Evolutionary conservation across 306 rosid genomes (phyloP).

Genomic region (Gillenia trifoliata): DNA sequence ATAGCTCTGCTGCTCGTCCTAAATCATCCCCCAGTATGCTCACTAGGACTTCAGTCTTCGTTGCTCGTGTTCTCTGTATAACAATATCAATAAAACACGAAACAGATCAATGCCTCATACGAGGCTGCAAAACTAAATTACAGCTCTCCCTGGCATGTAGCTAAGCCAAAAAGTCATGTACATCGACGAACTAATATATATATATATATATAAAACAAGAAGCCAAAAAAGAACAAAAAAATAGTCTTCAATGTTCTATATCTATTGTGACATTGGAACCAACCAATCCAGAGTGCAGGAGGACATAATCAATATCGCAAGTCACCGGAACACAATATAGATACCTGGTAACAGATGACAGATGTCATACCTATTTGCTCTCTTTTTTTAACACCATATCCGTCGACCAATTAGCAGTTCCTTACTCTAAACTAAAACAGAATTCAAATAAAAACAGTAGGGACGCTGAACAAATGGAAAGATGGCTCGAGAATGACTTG

Average conservation of each 20-base stretch:
- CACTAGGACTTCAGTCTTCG: slow-evolving; percentile 77
- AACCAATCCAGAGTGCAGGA: neutral
- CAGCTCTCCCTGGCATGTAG: no score
- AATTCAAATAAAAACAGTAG: neutral
- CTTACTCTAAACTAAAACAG: neutral
- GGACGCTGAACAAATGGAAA: neutral
- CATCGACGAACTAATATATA: neutral
- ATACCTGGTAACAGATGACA: neutral
- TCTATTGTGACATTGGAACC: neutral
- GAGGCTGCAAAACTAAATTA: neutral
- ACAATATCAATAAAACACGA: neutral
- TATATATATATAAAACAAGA: neutral
- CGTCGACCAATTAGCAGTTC: neutral
- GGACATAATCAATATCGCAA: neutral
- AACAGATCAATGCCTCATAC: neutral
- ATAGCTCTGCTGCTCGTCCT: slow-evolving; percentile 60
- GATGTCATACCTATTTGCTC: neutral
- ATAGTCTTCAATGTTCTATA: neutral
- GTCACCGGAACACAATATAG: neutral
- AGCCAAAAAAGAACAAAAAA: neutral
- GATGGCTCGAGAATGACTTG: neutral
- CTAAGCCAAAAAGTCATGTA: neutral
- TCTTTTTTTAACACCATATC: neutral
- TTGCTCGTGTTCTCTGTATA: slow-evolving; percentile 64
- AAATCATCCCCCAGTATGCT: slow-evolving; percentile 73